phyloP scores from a whole-genome alignment of 1,284 basidiomycete genomes.

The Tilletia indica region DNA sequence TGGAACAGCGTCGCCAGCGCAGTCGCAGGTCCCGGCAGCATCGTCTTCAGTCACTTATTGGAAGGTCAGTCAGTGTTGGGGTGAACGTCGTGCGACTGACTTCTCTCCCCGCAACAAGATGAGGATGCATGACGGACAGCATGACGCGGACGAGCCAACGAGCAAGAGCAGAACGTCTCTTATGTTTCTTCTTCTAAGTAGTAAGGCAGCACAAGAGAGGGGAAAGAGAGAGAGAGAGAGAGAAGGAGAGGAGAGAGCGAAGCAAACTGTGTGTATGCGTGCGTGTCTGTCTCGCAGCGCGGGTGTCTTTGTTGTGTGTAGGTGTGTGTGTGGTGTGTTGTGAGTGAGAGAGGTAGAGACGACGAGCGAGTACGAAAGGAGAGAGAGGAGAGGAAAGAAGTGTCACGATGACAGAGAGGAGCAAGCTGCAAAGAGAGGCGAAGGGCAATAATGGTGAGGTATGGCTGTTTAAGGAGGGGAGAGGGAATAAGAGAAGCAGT shows the following conservation, averaged over 20 bases:
- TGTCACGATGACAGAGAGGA: background rate
- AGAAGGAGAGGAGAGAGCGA: background rate
- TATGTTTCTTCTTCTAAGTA: background rate
- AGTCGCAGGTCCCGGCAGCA: background rate
- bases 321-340: background rate
- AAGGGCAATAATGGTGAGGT: no score
- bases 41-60: background rate
- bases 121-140: no score
- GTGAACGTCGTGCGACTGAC: background rate
- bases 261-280: background rate
- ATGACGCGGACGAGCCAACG: no score
- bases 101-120: background rate
- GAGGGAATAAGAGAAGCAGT: conserved; percentile 15
- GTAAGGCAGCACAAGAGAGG: background rate
- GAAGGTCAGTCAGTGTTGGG: no score
- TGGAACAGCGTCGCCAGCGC: background rate
- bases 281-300: background rate
- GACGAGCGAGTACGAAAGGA: background rate
- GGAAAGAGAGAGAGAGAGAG: background rate
- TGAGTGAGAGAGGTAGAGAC: background rate
- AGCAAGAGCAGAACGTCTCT: no score
- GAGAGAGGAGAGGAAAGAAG: background rate
- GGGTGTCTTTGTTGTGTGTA: background rate
- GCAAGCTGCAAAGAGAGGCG: no score
- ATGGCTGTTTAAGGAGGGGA: no score